Evolutionary conservation across 1,139 yeast genomes (phyloP).

Genomic region (Pichia kudriavzevii): DNA sequence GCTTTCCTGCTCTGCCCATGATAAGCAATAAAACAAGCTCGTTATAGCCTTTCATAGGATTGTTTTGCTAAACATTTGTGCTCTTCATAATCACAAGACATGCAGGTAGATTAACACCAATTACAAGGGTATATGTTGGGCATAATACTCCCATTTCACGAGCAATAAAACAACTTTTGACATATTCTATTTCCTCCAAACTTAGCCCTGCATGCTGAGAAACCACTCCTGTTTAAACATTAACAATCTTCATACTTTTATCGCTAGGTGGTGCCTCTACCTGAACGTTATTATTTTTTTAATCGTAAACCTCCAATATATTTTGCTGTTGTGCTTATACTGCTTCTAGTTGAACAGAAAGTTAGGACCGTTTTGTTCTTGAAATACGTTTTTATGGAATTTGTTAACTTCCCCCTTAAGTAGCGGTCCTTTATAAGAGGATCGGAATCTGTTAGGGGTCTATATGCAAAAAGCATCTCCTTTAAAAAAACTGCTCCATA

Average conservation of each 20-base stretch:
- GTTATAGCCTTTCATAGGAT: conserved; percentile 15
- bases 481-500: conserved; percentile 39
- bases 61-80: conserved; percentile 52
- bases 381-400: conserved; percentile 32
- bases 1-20: conserved; percentile 83
- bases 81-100: conserved; percentile 91
- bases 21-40: conserved; percentile 73
- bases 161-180: conserved; percentile 38
- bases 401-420: conserved; percentile 34
- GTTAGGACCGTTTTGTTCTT: conserved; percentile 38
- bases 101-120: conserved; percentile 97
- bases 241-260: too few species aligned
- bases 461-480: conserved; percentile 38
- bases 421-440: conserved; percentile 39
- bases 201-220: conserved; percentile 56
- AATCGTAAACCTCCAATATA: too few species aligned
- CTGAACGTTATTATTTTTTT: too few species aligned
- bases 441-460: conserved; percentile 29
- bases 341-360: conserved; percentile 48
- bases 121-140: conserved; percentile 72
- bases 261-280: too few species aligned
- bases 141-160: conserved; percentile 41
- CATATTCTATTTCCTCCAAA: conserved; percentile 34
- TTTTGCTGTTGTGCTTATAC: conserved; percentile 41
- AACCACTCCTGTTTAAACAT: conserved; percentile 36